Conservation (phyloP, 2,329 filamentous ascomycete species). For the Fusarium lyarnte region DNA sequence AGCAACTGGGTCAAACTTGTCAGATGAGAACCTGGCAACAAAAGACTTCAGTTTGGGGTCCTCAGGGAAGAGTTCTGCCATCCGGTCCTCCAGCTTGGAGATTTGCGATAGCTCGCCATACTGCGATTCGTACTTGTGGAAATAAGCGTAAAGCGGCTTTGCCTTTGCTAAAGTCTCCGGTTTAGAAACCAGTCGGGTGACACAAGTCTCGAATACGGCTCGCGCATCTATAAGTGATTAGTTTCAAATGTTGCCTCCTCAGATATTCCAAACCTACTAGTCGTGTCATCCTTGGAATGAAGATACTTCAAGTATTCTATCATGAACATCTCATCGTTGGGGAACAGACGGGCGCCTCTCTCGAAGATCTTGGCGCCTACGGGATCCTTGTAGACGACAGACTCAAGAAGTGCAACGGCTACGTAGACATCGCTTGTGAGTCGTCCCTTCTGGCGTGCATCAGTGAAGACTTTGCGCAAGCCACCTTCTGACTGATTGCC, state of each 20-base stretch:
- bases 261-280: constrained; percentile 70
- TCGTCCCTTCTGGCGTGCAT: constrained; percentile 86
- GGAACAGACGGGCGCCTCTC: constrained; percentile 90
- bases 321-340: constrained; percentile 91
- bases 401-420: constrained; percentile 90
- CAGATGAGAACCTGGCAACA: constrained; percentile 75
- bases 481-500: constrained; percentile 74
- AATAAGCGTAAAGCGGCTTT: constrained; percentile 87
- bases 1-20: constrained; percentile 81
- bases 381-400: constrained; percentile 93
- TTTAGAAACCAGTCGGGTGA: constrained; percentile 82
- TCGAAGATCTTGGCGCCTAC: constrained; percentile 97
- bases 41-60: constrained; percentile 83
- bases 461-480: constrained; percentile 86
- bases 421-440: constrained; percentile 96
- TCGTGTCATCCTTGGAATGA: constrained; percentile 90
- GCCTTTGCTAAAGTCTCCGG: constrained; percentile 78
- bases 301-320: constrained; percentile 96
- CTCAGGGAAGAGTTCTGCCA: constrained; percentile 92
- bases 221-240: constrained; percentile 74
- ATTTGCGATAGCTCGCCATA: constrained; percentile 95
- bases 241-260: neutral
- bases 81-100: constrained; percentile 87
- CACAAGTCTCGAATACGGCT: constrained; percentile 94
- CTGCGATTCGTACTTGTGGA: constrained; percentile 94